Evolutionary conservation across 768 basidiomycete genomes (phyloP), one percentile per base, ranked within the genome.

Genomic region (Tulasnella sp.): DNA sequence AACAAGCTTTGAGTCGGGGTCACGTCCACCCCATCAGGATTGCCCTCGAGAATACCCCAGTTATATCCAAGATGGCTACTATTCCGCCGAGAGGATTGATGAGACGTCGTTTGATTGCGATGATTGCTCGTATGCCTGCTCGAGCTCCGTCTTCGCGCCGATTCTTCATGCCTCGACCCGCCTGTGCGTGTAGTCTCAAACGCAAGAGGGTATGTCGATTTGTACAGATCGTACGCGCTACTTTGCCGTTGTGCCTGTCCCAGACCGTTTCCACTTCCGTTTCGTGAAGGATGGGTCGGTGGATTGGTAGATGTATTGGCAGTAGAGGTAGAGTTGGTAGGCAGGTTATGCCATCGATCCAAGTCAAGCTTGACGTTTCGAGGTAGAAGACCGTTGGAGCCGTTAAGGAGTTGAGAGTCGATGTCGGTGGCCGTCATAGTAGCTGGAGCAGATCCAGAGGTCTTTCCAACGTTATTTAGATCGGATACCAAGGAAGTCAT

Each of bases 161-260:
- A 38, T 38, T 38, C 34, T 38, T 38, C 34, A n/a, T 38, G 34
- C 34, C 34, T 5, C 15, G 34, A 38, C 34, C 34, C 34, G 34
- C 34, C 34, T 15, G 15, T 15, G 7, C 34, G 5, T 38, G 34
- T 15, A 15, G 34, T 38, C 34, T 24, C 25, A 60, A 58, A 55
- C n/a, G 63, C 57, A 25, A 60, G 45, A 24, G 46, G 44, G 34
- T 63, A 64, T 11, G 45, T 43, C 9, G 44, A 25, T 24, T 21
- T 48, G 44, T 58, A 54, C 25, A 58, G 62, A 41, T 55, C 61
- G 15, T 27, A 49, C 53, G 62, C 60, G 34, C 34, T 38, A 38
- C 15, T 38, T 15, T 38, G 34, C 7, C 34, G 34, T n/a, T n/a
- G n/a, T n/a, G n/a, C n/a, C n/a, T n/a, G n/a, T n/a, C n/a, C n/a